Conservation (phyloP, 257 asterid species). For the Solanum ossicruentum region DNA sequence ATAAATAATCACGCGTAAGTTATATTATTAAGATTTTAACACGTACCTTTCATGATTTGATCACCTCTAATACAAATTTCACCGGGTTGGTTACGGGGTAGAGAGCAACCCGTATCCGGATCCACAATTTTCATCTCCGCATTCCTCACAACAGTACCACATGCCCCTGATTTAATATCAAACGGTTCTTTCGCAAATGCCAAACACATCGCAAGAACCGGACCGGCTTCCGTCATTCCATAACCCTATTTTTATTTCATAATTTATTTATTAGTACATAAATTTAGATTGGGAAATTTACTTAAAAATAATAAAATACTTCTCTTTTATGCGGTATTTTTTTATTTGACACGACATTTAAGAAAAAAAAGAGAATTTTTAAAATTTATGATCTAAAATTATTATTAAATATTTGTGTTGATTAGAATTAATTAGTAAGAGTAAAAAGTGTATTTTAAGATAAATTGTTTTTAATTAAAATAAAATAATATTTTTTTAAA, state of each 20-base stretch:
- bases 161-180: slow-evolving; percentile 81
- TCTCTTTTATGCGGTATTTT: too few species aligned
- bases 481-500: too few species aligned
- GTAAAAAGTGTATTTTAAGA: too few species aligned
- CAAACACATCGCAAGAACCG: slow-evolving; percentile 82
- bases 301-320: neutral
- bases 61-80: slow-evolving; percentile 86
- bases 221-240: slow-evolving; percentile 98
- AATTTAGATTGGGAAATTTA: neutral
- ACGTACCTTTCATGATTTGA: slow-evolving; percentile 89
- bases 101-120: slow-evolving; percentile 41
- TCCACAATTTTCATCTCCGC: slow-evolving; percentile 89
- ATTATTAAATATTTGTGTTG: too few species aligned
- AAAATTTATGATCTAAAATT: too few species aligned
- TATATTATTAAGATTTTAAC: neutral
- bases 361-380: too few species aligned
- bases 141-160: slow-evolving; percentile 85
- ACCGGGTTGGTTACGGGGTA: slow-evolving; percentile 67
- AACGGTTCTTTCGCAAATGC: slow-evolving; percentile 78
- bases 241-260: slow-evolving; percentile 39
- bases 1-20: neutral
- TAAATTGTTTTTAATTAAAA: too few species aligned
- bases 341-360: too few species aligned
- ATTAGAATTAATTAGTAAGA: too few species aligned
- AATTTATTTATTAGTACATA: neutral